Evolutionary conservation across 257 asterid genomes (phyloP).

Genomic region (Solanum verrucosum): DNA sequence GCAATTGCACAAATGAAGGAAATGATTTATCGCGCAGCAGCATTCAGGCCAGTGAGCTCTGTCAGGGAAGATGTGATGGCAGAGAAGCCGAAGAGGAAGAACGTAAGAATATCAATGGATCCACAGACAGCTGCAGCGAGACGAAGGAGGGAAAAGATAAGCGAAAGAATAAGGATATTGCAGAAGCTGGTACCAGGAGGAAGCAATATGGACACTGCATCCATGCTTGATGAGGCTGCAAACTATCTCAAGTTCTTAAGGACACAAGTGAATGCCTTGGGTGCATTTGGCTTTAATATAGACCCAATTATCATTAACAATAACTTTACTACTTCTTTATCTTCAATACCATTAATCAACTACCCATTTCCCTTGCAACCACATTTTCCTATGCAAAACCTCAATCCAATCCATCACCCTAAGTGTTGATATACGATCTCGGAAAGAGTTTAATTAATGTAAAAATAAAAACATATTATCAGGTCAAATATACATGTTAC

Average conservation of each 20-base stretch:
- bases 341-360: constrained; percentile 8
- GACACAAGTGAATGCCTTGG: constrained; percentile 75
- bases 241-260: constrained; percentile 75
- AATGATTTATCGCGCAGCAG: constrained; percentile 84
- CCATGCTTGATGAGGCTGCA: constrained; percentile 98
- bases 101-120: constrained; percentile 64
- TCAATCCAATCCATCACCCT: constrained; percentile 20
- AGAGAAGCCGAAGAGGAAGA: constrained; percentile 75
- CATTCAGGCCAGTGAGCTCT: constrained; percentile 71
- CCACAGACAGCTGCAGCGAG: constrained; percentile 96
- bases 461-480: background rate
- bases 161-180: constrained; percentile 82
- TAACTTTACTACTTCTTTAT: background rate
- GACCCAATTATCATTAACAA: constrained; percentile 12
- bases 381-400: constrained; percentile 34
- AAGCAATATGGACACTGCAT: constrained; percentile 90
- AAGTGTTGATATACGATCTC: constrained; percentile 2
- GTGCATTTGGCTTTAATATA: constrained; percentile 40
- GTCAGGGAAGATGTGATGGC: constrained; percentile 22
- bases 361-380: constrained; percentile 41
- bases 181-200: constrained; percentile 93
- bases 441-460: background rate
- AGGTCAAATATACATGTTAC: background rate
- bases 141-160: constrained; percentile 86
- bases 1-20: constrained; percentile 91